Percentiles rank a stretch among this genome's conserved stretches.
Conservation (phyloP, 257 asterid genomes). For the Capsicum chinense region DNA sequence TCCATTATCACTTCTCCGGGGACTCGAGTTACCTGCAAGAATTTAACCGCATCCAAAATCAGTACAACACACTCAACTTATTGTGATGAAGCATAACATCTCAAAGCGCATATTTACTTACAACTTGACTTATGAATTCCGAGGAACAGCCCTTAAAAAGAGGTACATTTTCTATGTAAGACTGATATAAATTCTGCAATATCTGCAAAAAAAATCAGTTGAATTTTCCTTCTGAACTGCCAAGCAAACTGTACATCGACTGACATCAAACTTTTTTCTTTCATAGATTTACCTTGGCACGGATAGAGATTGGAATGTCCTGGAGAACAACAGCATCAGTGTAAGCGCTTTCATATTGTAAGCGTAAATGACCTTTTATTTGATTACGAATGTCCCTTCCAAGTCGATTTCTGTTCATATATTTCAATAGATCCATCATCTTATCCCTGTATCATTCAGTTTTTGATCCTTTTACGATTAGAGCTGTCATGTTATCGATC, state of each 20-base stretch:
- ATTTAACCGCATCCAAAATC: neutral
- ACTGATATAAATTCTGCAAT: slow-evolving; percentile 39
- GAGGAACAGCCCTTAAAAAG: slow-evolving; percentile 37
- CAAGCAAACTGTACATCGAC: neutral
- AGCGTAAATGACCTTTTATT: slow-evolving; percentile 54
- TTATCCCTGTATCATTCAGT: too few relatives aligned
- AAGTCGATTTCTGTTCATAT: too few relatives aligned
- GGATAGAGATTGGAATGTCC: slow-evolving; percentile 84
- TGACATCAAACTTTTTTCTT: neutral
- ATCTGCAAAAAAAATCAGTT: slow-evolving; percentile 54
- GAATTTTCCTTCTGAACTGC: neutral
- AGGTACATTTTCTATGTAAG: too few relatives aligned
- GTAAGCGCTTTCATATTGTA: slow-evolving; percentile 85
- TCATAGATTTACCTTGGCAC: slow-evolving; percentile 64
- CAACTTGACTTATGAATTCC: slow-evolving; percentile 84
- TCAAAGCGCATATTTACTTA: slow-evolving; percentile 44
- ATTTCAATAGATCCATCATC: too few relatives aligned
- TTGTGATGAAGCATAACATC: neutral
- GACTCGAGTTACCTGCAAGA: slow-evolving; percentile 72
- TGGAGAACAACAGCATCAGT: slow-evolving; percentile 77
- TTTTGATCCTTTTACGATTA: too few relatives aligned
- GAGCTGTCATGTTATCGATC: too few relatives aligned
- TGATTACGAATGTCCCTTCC: too few relatives aligned
- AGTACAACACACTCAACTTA: neutral
- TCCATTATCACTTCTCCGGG: slow-evolving; percentile 94